Evolutionary conservation across 495 filamentous ascomycete genomes (phyloP).

Genomic region (Daldinia bambusicola): DNA sequence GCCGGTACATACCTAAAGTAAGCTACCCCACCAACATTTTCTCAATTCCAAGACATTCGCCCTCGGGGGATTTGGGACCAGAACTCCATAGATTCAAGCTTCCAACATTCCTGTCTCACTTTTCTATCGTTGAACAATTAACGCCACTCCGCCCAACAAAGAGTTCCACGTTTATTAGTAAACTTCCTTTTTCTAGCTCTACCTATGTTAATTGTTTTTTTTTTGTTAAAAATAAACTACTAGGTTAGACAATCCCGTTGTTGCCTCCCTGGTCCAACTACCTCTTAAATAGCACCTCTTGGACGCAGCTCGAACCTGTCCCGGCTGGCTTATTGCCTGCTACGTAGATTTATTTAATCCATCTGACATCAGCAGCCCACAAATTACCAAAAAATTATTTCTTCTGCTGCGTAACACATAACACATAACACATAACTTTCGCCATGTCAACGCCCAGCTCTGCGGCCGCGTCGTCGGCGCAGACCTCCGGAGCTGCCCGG

Average conservation of each 20-base stretch:
- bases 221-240: too few species aligned
- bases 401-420: too few species aligned
- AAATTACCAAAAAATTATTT: neutral
- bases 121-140: neutral
- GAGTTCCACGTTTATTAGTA: too few species aligned
- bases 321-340: too few species aligned
- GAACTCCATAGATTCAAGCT: neutral
- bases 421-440: conserved; percentile 4
- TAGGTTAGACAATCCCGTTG: too few species aligned
- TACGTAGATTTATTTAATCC: too few species aligned
- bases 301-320: too few species aligned
- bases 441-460: conserved; percentile 10
- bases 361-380: too few species aligned
- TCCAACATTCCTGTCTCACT: neutral
- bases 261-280: too few species aligned
- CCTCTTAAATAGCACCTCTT: too few species aligned
- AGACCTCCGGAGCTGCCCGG: conserved; percentile 65
- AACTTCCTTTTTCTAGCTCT: too few species aligned
- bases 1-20: neutral
- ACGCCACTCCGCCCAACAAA: neutral
- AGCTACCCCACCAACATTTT: neutral
- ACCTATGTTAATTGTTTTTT: too few species aligned
- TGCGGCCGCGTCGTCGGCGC: conserved; percentile 47
- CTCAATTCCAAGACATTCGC: neutral
- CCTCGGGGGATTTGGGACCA: neutral